Percentiles rank a stretch among this genome's conserved stretches.
These are phyloP conservation scores for Alternaria rosae DNA, from an alignment of 2,329 filamentous ascomycete genomes.

Conservation along the genomic window DNA sequence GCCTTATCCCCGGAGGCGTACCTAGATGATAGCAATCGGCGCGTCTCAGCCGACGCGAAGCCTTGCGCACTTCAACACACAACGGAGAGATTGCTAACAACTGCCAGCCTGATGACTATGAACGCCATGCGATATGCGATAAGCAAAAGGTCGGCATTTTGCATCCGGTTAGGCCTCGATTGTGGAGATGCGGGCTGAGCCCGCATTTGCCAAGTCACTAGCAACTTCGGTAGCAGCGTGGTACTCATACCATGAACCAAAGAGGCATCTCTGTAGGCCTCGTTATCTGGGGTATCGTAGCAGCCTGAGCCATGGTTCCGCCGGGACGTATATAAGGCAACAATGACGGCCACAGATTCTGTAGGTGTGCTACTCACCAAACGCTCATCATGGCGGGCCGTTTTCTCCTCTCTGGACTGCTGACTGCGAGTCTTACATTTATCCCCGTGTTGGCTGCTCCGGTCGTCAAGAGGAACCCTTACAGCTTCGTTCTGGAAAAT, in stretches of 20 bases:
- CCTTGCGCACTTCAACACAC: background rate
- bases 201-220: constrained; percentile 5
- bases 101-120: background rate
- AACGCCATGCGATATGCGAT: background rate
- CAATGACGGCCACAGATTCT: background rate
- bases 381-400: constrained; percentile 17
- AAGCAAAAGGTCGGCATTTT: background rate
- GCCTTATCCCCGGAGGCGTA: background rate
- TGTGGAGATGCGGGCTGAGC: background rate
- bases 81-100: background rate
- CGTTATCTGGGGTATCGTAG: background rate
- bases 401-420: constrained; percentile 8
- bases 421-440: constrained; percentile 16
- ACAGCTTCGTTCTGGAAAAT: constrained; percentile 27
- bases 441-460: constrained; percentile 19
- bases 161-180: background rate
- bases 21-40: background rate
- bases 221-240: background rate
- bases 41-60: background rate
- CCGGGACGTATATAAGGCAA: background rate
- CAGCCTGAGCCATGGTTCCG: background rate
- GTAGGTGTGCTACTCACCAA: background rate
- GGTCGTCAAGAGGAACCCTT: constrained; percentile 26
- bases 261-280: constrained; percentile 1
- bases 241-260: constrained; percentile 2